A percentile compares a stretch with the other conserved stretches of the same genome.
phyloP scores from a whole-genome alignment of 148 eudicot genomes.

The Fallopia convolvulus region DNA sequence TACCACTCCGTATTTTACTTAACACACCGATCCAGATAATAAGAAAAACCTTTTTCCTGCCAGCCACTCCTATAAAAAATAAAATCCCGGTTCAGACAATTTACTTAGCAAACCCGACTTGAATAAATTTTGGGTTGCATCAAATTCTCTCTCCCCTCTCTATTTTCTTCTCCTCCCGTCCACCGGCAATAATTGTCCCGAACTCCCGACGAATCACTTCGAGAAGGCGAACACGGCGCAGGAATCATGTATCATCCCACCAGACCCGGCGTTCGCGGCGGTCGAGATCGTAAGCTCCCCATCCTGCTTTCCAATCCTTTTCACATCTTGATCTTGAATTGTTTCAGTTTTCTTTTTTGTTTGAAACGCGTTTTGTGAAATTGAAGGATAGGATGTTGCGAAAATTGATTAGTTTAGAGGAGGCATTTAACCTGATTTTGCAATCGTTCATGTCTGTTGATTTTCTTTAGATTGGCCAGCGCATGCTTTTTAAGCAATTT shows the following conservation, averaged over 20 bases:
- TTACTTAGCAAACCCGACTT: not conserved
- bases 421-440: not conserved
- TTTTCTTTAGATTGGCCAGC: not conserved
- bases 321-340: not conserved
- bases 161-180: not conserved
- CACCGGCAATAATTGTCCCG: not conserved
- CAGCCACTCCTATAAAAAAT: too few species aligned
- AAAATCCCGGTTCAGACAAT: not conserved
- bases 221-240: not conserved
- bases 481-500: not conserved
- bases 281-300: slow-evolving; percentile 80
- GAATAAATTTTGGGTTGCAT: not conserved
- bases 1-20: too few species aligned
- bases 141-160: not conserved
- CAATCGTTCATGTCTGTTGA: not conserved
- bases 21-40: too few species aligned
- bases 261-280: slow-evolving; percentile 96
- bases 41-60: too few species aligned
- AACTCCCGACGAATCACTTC: not conserved
- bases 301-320: not conserved
- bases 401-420: not conserved
- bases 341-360: not conserved
- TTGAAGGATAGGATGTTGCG: not conserved
- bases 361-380: not conserved
- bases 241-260: slow-evolving; percentile 78